Base-by-base conservation (phyloP, 805 yeast genomes). In the Metschnikowia peoriensis region DNA sequence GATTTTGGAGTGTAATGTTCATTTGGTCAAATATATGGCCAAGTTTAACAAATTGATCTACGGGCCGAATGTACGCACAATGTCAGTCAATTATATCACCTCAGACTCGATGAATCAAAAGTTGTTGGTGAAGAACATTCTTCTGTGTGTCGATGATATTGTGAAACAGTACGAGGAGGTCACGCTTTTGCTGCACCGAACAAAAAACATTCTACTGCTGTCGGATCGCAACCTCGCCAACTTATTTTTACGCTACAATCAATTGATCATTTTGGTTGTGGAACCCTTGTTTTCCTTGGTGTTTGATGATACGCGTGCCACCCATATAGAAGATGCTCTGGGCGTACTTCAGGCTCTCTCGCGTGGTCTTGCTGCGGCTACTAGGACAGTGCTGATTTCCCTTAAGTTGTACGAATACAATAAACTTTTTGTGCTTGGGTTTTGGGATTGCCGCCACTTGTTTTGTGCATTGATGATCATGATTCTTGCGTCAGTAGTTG, bases 391-490 rank as follows among this genome's bases (percentile, higher is more conserved):
- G 17, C 68, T 70, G 47, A 61, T 72, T 6, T 44, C 70, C 5
- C 41, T 63, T 34, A 63, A 68, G 47, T 59, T 73, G 41, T 68
- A 64, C 41, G 63, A 63, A 35, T 54, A 61, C 47, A 54, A 65
- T n/a, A 60, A 67, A 42, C 52, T 72, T 12, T 72, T 72, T 49
- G 56, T 62, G 17, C 56, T 68, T 15, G 78, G 77, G 2, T 72
- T 66, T 50, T 73, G 76, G 74, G 78, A 74, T 51, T 59, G 70
- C 44, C 75, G 70, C 53, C 73, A 73, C 58, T 56, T 73, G 39
- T 73, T 65, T 50, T 60, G 68, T 5, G 70, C 77, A 1, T 52
- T 71, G 27, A 55, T 71, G 17, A 52, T 67, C 22, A 49, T 71
- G 37, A 57, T 71, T 11, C 61, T 71, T 53, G 64, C 70, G 0